Conservation (phyloP, 805 yeast species). For the Candida koratica region DNA sequence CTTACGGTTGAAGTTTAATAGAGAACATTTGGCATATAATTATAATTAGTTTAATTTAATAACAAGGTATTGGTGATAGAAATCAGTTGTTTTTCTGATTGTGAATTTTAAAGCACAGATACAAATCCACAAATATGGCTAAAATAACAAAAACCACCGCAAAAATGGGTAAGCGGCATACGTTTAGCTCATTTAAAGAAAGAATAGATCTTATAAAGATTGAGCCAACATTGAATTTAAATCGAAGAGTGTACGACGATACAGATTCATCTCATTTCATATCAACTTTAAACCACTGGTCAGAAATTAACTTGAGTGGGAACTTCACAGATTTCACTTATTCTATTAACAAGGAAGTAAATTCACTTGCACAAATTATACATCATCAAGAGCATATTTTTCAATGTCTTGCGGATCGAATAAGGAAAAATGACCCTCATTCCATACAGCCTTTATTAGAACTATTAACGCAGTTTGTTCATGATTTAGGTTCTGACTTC, state of each 20-base stretch:
- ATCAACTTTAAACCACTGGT: slow-evolving; percentile 81
- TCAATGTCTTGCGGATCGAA: slow-evolving; percentile 43
- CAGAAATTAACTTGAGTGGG: slow-evolving; percentile 75
- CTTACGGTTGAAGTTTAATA: no score
- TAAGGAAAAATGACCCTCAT: slow-evolving; percentile 56
- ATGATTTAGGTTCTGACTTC: slow-evolving; percentile 90
- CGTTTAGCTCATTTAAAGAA: slow-evolving; percentile 75
- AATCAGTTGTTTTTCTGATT: no score
- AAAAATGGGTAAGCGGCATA: slow-evolving; percentile 52
- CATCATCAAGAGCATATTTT: slow-evolving; percentile 64
- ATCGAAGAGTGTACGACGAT: slow-evolving; percentile 61
- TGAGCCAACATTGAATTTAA: slow-evolving; percentile 59
- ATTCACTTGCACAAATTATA: slow-evolving; percentile 76
- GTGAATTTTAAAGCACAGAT: no score
- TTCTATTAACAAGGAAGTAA: slow-evolving; percentile 50
- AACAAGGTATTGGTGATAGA: no score
- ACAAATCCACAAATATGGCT: slow-evolving; percentile 6
- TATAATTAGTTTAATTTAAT: no score
- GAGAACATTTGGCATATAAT: neutral
- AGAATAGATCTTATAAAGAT: slow-evolving; percentile 79
- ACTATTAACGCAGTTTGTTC: slow-evolving; percentile 74
- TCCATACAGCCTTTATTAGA: slow-evolving; percentile 82
- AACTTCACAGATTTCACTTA: slow-evolving; percentile 62
- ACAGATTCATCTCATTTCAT: slow-evolving; percentile 73
- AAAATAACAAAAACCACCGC: slow-evolving; percentile 36